Evolutionary conservation across 164 flowering plant species (phyloP), one percentile per base, ranked within the genome.

Genomic region (Litsea cubeba): DNA sequence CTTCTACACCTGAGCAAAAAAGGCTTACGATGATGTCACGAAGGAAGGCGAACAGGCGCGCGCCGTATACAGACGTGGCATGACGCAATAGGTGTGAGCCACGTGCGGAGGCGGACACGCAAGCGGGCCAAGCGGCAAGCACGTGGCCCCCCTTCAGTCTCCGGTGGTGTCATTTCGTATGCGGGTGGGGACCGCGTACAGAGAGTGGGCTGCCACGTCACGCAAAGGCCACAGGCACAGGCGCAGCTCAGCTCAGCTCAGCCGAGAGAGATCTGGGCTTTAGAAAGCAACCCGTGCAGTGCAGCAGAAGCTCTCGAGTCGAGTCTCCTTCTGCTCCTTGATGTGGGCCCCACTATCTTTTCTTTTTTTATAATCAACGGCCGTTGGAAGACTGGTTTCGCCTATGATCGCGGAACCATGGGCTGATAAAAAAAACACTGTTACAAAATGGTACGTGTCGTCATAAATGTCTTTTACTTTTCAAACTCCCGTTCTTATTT

Each of bases 131-230:
- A n/a, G n/a, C n/a, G n/a, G n/a, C 15, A 58, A 20, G 54, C 71
- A 51, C 71, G 78, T 76, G 78, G 64, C 84, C 67, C 12, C 24
- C 15, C 4, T 14, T 22, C 66, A 0, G 23, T 2, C 64, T 50
- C 11, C 12, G 20, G 49, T 58, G 63, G 23, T 73, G 62, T 66
- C 64, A 73, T 51, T 63, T 63, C 66, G 54, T 62, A 71, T 8
- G 24, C 14, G 35, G 30, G 22, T 46, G 35, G 76, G 24, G 11
- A 57, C 57, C 74, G 23, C 3, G 5, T 7, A 4, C 5, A 17
- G 50, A 7, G 69, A 66, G 74, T 74, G 82, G 75, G 62, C 12
- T 24, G 80, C 88, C 86, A 83, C 84, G 85, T 83, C 86, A 79
- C 57, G 24, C 35, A 30, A 5, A 30, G 35, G 35, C 35, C 35